Evolutionary conservation across 164 flowering plant genomes (phyloP).

Genomic region (grape (Vitis vinifera)): ASM3070453v1 NC_081816.1:7226001-7226500

Average conservation of each 20-base stretch:
- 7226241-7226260: conserved; percentile 8
- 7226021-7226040: conserved; percentile 61
- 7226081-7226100: background rate
- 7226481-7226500: conserved; percentile 37
- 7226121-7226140: conserved; percentile 5
- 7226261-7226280: conserved; percentile 24
- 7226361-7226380: background rate
- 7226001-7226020: conserved; percentile 49
- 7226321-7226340: no score
- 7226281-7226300: conserved; percentile 37
- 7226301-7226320: conserved; percentile 7
- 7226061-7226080: no score
- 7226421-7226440: conserved; percentile 34
- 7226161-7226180: conserved; percentile 36
- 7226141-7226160: conserved; percentile 36
- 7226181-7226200: conserved; percentile 21
- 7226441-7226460: conserved; percentile 67
- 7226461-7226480: conserved; percentile 54
- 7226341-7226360: background rate
- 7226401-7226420: conserved; percentile 38
- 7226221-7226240: conserved; percentile 21
- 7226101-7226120: no score
- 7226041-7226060: conserved; percentile 33
- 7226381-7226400: conserved; percentile 29
- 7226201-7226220: conserved; percentile 15